These are phyloP conservation scores for Seminavis robusta DNA, from an alignment of 108 stramenopile genomes.

Conservation along the genomic window DNA sequence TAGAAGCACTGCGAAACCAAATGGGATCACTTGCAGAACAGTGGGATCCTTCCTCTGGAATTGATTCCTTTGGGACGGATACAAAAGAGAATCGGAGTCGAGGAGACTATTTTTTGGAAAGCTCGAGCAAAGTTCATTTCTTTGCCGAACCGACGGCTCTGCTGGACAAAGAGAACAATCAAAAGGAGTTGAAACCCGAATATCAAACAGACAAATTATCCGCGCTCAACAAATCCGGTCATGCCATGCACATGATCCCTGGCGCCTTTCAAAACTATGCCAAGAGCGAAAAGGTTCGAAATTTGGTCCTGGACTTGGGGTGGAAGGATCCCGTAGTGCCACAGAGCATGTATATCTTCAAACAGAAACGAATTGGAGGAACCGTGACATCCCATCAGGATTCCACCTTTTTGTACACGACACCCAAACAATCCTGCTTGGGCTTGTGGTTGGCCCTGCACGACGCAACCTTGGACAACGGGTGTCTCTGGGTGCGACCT, in stretches of 20 bases:
- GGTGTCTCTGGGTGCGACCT: slow-evolving; percentile 91
- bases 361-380: slow-evolving; percentile 78
- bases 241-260: slow-evolving; percentile 74
- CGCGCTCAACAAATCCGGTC: slow-evolving; percentile 90
- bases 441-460: slow-evolving; percentile 94
- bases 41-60: slow-evolving; percentile 64
- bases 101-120: slow-evolving; percentile 89
- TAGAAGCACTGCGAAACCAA: slow-evolving; percentile 50
- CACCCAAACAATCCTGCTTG: slow-evolving; percentile 83
- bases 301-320: slow-evolving; percentile 70
- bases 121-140: slow-evolving; percentile 66
- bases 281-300: slow-evolving; percentile 41
- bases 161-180: slow-evolving; percentile 30
- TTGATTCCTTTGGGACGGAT: slow-evolving; percentile 78
- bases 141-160: slow-evolving; percentile 84
- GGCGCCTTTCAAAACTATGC: slow-evolving; percentile 71
- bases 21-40: slow-evolving; percentile 53
- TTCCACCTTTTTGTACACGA: slow-evolving; percentile 88
- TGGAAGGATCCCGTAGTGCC: slow-evolving; percentile 86
- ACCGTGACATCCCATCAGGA: slow-evolving; percentile 93
- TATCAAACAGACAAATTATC: slow-evolving; percentile 49
- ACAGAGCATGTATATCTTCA: slow-evolving; percentile 96
- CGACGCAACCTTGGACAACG: slow-evolving; percentile 89
- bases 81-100: slow-evolving; percentile 61
- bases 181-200: slow-evolving; percentile 27